Conservation (phyloP, 148 eudicot species). For the Cornus kousa region DNA sequence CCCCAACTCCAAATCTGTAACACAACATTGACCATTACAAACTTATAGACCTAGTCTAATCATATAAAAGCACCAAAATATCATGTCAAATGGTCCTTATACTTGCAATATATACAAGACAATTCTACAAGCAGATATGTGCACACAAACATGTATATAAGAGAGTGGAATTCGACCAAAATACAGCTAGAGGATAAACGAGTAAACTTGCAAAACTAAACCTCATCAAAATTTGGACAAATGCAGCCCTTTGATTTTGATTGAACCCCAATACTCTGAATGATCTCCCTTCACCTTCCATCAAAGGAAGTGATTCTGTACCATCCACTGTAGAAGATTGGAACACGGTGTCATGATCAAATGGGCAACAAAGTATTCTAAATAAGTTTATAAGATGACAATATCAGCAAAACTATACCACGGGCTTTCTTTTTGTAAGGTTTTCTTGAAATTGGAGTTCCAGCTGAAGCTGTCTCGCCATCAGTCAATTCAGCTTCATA, state of each 20-base stretch:
- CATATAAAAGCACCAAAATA: background rate
- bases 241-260: slow-evolving; percentile 84
- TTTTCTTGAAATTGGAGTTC: slow-evolving; percentile 54
- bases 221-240: slow-evolving; percentile 97
- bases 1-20: slow-evolving; percentile 83
- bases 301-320: slow-evolving; percentile 64
- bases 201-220: slow-evolving; percentile 21
- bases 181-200: background rate
- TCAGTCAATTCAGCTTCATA: slow-evolving; percentile 84
- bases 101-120: background rate
- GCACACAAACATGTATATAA: background rate
- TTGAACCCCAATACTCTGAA: slow-evolving; percentile 88
- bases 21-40: slow-evolving; percentile 3
- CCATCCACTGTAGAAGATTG: slow-evolving; percentile 51
- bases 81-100: background rate
- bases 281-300: slow-evolving; percentile 97
- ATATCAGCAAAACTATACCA: slow-evolving; percentile 36
- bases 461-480: slow-evolving; percentile 58
- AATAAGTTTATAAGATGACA: background rate
- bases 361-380: background rate
- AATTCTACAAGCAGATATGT: background rate
- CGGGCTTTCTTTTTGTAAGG: slow-evolving; percentile 77
- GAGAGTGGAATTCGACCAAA: background rate
- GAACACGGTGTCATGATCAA: slow-evolving; percentile 10
- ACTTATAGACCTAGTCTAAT: background rate